Percentiles rank a stretch among this genome's conserved stretches.
Conservation (phyloP, 768 basidiomycete genomes). For the Gloeophyllum trabeum region DNA sequence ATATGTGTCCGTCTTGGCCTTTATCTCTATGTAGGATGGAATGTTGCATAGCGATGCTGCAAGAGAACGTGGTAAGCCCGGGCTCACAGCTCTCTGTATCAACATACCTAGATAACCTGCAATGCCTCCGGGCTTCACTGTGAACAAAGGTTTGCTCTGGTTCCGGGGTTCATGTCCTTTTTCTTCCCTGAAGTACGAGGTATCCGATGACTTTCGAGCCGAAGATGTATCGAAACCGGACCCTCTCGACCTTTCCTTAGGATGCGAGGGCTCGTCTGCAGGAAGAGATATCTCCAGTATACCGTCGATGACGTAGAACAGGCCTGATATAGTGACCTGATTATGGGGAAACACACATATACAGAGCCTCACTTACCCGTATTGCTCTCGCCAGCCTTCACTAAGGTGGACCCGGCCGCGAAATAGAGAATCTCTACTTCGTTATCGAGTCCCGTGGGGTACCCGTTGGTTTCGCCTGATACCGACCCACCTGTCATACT, state of each 20-base stretch:
- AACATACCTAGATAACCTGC: slow-evolving; percentile 83
- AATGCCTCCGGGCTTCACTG: slow-evolving; percentile 94
- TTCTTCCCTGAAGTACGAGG: slow-evolving; percentile 1
- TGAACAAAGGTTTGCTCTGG: slow-evolving; percentile 69
- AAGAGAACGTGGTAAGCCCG: slow-evolving; percentile 1
- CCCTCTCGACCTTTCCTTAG: not conserved
- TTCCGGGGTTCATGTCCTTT: too few relatives aligned
- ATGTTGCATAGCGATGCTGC: slow-evolving; percentile 83
- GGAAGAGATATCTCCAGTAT: slow-evolving; percentile 88
- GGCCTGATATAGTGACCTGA: slow-evolving; percentile 26
- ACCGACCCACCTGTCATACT: slow-evolving; percentile 23
- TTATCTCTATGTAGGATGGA: slow-evolving; percentile 93
- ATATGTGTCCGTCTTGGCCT: slow-evolving; percentile 95
- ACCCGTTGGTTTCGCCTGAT: slow-evolving; percentile 18
- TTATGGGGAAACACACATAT: not conserved
- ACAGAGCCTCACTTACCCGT: slow-evolving; percentile 38
- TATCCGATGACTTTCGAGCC: not conserved
- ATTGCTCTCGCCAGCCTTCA: slow-evolving; percentile 82
- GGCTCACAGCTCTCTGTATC: not conserved
- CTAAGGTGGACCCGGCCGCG: slow-evolving; percentile 74
- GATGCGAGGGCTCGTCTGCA: slow-evolving; percentile 19
- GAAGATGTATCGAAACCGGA: not conserved
- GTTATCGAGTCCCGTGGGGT: slow-evolving; percentile 83
- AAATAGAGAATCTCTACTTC: slow-evolving; percentile 95
- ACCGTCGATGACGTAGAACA: slow-evolving; percentile 94